Base-by-base conservation (phyloP, 305 asterid genomes). In the Fraxinus sp. region DNA sequence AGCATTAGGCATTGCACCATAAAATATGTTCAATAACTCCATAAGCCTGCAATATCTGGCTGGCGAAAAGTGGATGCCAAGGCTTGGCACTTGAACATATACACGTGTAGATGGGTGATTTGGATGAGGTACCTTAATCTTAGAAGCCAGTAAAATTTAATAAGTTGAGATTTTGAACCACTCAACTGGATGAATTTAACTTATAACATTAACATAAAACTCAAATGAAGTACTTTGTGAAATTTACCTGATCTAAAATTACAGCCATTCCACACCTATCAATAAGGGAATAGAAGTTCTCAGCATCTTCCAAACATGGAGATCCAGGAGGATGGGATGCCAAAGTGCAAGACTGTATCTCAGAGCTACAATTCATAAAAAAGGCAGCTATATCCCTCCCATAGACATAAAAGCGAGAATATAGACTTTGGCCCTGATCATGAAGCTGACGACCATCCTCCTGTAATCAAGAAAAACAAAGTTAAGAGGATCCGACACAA, bases 301-400 rank as follows among this genome's bases (percentile, higher is more conserved):
- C 89, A 80, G 85, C 86, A 86, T 87, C 93, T 83, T 87, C 97
- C 73, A 90, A 82, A 83, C 85, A 74, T n/a, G 86, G 87, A 88
- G 95, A 91, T 70, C 79, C 75, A 33, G 93, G 78, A 81, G 95
- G 89, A 80, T 82, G 91, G 75, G 86, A 86, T 71, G 89, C 89
- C 93, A 92, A 90, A 85, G 87, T 87, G 86, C 89, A 88, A 72
- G 85, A 85, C 78, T 87, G 89, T 77, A 75, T 80, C 44, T 86
- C 92, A 76, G 93, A 88, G 83, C 88, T 89, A 83, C 93, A 88
- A 86, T 88, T 94, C 83, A 97, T 85, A 90, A 94, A 92, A 87
- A 92, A 93, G 46, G 99, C 98, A 14, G 99, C 92, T 81, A 96
- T 96, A 89, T 96, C 99, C 88, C 98, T 91, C 86, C 99, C 99